Evolutionary conservation across 164 flowering plant genomes (phyloP), one percentile per base, ranked within the genome.

Genomic region (Umbellularia californica): DNA sequence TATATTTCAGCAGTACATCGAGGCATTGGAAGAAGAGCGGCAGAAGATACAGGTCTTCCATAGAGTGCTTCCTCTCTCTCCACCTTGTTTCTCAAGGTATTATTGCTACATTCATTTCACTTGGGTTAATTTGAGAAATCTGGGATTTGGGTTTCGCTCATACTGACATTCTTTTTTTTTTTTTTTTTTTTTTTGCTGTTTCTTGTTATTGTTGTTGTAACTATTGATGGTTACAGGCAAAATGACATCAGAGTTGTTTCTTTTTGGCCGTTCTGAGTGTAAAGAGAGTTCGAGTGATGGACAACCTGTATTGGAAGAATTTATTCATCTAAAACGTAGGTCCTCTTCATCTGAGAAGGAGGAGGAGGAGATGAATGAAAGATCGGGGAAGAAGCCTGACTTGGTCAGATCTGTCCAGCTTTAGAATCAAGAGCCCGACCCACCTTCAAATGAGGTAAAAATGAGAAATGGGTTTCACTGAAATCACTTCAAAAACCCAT

Each of bases 381-480:
- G 81, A 68, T 60, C 73, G 2, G 76, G 5, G 24, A 80, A 81
- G 79, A 90, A 87, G 79, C 83, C 88, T 0, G 92, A 92, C 65
- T 92, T 95, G 97, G 85, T 93, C 70, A 89, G 85, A 83, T 93
- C 95, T 75, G 95, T 79, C 72, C 95, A 87, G 79, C 65, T 93
- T 1, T 90, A 95, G 97, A 93, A 86, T 77, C 89, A 83, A 71
- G 77, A 86, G 72, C 77, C 90, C 70, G 92, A 89, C 82, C 88
- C 83, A 70, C 79, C 87, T 10, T 62, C 72, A 70, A 71, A 51
- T 27, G 71, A 71, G 78, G 78, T 76, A 64, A 23, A 35, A 30
- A 15, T 55, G 35, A 20, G 60, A 15, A 20, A 55, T 55, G 12
- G 20, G 6, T 55, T 55, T 55, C 60, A 15, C 60, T 19, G 20